Evolutionary conservation across 805 yeast genomes (phyloP).

Genomic region (Zygoascus bituminiphila): DNA sequence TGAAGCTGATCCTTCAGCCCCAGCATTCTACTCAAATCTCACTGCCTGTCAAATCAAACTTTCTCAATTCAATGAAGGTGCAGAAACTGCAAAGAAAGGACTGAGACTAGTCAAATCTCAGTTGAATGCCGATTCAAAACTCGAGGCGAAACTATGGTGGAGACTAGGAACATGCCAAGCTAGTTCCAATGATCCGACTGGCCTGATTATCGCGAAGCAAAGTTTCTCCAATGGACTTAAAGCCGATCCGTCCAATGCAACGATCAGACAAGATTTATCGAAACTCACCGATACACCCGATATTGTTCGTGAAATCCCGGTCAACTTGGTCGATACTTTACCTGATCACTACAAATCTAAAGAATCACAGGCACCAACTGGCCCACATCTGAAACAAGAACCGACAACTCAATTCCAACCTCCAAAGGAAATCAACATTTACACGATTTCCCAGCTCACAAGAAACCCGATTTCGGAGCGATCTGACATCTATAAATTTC

Average conservation of each 20-base stretch:
- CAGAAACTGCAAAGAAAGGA: constrained; percentile 12
- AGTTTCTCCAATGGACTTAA: constrained; percentile 11
- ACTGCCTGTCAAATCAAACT: constrained; percentile 19
- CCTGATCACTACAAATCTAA: constrained; percentile 5
- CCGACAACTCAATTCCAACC: constrained; percentile 5
- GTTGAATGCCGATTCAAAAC: not conserved
- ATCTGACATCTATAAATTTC: constrained; percentile 11
- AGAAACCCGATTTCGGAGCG: constrained; percentile 12
- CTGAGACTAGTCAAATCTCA: constrained; percentile 2
- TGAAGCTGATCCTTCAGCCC: constrained; percentile 4
- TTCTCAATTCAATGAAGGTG: constrained; percentile 10
- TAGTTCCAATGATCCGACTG: constrained; percentile 7
- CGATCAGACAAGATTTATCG: constrained; percentile 11
- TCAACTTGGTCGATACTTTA: constrained; percentile 13
- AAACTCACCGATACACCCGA: not conserved
- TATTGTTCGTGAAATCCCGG: constrained; percentile 3
- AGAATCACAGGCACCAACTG: not conserved
- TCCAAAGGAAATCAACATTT: constrained; percentile 11
- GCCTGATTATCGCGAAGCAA: constrained; percentile 4
- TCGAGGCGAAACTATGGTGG: constrained; percentile 13
- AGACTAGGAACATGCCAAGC: constrained; percentile 13
- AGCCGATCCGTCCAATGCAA: constrained; percentile 9
- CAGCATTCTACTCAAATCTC: constrained; percentile 18
- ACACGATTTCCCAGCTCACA: constrained; percentile 15
- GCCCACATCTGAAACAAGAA: not conserved